These are phyloP conservation scores for Dothideomycetes sp. DNA, from an alignment of 2,329 filamentous ascomycete species.

Conservation along the genomic window DNA sequence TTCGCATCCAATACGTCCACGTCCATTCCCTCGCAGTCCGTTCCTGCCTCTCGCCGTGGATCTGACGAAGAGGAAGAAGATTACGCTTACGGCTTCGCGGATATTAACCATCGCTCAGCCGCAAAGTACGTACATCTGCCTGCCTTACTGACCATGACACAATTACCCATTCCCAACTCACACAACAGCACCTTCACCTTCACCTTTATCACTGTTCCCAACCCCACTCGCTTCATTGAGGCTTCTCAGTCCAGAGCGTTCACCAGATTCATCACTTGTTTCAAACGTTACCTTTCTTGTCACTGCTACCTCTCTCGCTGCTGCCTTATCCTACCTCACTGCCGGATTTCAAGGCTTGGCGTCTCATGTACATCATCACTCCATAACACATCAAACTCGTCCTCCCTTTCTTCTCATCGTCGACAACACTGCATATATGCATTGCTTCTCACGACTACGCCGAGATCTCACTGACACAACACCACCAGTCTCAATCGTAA, in stretches of 20 bases:
- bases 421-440: too few relatives aligned
- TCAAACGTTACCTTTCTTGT: too few relatives aligned
- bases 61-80: conserved; percentile 77
- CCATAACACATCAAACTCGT: too few relatives aligned
- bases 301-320: too few relatives aligned
- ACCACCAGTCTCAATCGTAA: conserved; percentile 66
- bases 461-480: not conserved
- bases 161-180: not conserved
- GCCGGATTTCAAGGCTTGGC: too few relatives aligned
- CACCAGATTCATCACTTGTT: not conserved
- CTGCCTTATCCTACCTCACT: too few relatives aligned
- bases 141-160: conserved; percentile 1
- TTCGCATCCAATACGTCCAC: conserved; percentile 51
- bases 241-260: not conserved
- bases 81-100: conserved; percentile 41
- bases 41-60: conserved; percentile 77
- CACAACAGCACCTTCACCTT: not conserved
- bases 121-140: conserved; percentile 58
- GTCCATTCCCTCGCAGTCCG: conserved; percentile 67
- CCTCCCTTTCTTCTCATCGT: too few relatives aligned
- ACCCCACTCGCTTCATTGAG: not conserved
- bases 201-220: not conserved
- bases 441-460: conserved; percentile 2
- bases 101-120: conserved; percentile 59
- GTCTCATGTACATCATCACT: too few relatives aligned